Evolutionary conservation across 176 grass and related monocot species (phyloP), one percentile per base, ranked within the genome.

Genomic region (Aegilops longissima): DNA sequence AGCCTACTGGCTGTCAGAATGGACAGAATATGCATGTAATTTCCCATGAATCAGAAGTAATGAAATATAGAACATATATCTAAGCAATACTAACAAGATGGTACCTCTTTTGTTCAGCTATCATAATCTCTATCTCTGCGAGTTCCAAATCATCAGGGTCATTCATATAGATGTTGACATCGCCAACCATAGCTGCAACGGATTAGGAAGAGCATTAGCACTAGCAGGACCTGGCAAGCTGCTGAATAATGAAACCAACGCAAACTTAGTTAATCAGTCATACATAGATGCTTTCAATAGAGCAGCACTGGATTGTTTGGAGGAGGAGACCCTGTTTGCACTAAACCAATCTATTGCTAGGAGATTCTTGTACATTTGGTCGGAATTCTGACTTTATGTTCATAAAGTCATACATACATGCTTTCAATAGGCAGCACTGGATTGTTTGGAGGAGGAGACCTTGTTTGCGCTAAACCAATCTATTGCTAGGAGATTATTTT

Each of bases 91-190:
- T 35, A 38, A 58, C 20, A 63, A 62, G 9, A 72, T 35, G 14
- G 14, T 82, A 96, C 97, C 94, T 93, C 79, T 88, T 85, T 44
- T 92, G 79, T 85, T 99, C 90, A 20, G 94, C 94, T 80, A 99
- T 94, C 94, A 99, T 96, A 63, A 99, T 99, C 44, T 94, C 97
- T 81, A 96, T 94, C 81, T 99, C 97, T 0, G 92, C 92, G 27
- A 91, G 70, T 68, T 92, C 79, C 33, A 73, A 61, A 90, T 96
- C 97, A 89, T 90, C 92, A 80, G 90, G 66, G 69, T 99, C 94
- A 83, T 99, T 99, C 89, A 99, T 94, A 85, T 99, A 96, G 76
- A 96, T 91, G 70, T 99, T 99, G 27, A 99, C 94, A 90, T 99
- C 97, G 42, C 94, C 97, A 88, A 94, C 73, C 97, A 99, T 99